Conservation (phyloP, 495 filamentous ascomycete species). For the Clohesyomyces aquaticus region DNA sequence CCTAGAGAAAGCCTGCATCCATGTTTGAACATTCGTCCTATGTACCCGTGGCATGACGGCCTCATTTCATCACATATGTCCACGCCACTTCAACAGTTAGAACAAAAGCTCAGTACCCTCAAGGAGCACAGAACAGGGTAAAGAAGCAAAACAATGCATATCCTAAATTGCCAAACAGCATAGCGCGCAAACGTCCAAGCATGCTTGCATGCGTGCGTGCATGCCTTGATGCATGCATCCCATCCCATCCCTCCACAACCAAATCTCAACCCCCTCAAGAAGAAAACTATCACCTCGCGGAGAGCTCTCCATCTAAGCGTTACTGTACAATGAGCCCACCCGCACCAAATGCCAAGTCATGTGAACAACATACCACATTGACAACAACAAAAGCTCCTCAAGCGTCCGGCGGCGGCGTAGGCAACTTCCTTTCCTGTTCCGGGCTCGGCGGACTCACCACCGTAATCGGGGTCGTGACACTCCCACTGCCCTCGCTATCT, state of each 20-base stretch:
- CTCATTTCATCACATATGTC: too few relatives aligned
- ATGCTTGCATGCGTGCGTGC: background rate
- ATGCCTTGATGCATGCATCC: background rate
- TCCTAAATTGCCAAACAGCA: background rate
- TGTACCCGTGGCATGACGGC: too few relatives aligned
- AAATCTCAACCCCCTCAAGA: too few relatives aligned
- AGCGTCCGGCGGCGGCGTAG: constrained; percentile 30
- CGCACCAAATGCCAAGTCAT: background rate
- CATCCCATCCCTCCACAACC: background rate
- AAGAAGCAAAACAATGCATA: background rate
- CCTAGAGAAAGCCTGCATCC: too few relatives aligned
- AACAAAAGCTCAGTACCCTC: too few relatives aligned
- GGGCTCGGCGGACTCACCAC: constrained; percentile 44
- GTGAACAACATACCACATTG: background rate
- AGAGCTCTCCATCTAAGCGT: background rate
- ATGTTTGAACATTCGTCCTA: too few relatives aligned
- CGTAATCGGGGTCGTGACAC: constrained; percentile 40
- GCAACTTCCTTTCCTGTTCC: constrained; percentile 30
- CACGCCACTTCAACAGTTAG: too few relatives aligned
- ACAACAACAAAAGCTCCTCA: background rate
- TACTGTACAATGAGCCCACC: background rate
- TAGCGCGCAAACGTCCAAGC: too few relatives aligned
- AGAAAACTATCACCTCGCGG: too few relatives aligned
- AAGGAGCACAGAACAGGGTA: background rate
- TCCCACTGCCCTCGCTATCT: constrained; percentile 1